Base-by-base conservation (phyloP, 495 filamentous ascomycete species). In the Cryomyces minteri region DNA sequence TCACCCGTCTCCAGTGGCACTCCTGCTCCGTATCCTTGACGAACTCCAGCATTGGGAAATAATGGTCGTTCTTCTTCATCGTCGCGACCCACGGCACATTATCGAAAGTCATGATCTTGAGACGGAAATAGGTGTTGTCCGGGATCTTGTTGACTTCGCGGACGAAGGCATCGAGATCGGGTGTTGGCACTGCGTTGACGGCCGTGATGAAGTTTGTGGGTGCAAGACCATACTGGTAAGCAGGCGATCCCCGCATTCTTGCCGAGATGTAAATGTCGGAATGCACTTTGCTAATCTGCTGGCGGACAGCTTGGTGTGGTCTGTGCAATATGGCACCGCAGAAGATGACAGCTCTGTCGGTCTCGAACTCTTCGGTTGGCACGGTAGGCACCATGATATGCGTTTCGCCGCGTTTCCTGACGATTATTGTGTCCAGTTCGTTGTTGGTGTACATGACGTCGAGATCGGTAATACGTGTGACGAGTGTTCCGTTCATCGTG, bases 51-150 rank as follows among this genome's bases (percentile, higher is more conserved):
- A 62, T 66, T 1, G 63, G 63, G 51, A 66, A 66, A 58, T 99
- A 99, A 62, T 99, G 90, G 60, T 99, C 92, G 59, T 93, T 92
- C 76, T 99, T 99, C 77, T 99, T 99, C 79, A 99, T 95, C 29
- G 88, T 95, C 14, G 90, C 82, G 28, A 96, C 84, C 82, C 88
- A 99, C 10, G 87, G 88, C 11, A 96, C 86, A 50, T 90, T 92
- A 58, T 99, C 90, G 55, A 96, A 99, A 2, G 90, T 96, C 57
- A 94, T 82, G 7, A 88, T 84, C 49, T 82, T 80, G 10, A 99
- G 69, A 25, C 92, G 76, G 77, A 98, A 95, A 65, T 98, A 99
- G 4, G 84, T 90, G 60, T 96, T 96, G 53, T 99, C 87, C 0
- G 82, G 82, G 54, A 99, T 94, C 59, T 81, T 80, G 45, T 78